Percentiles rank a stretch among this genome's conserved stretches.
phyloP scores from a whole-genome alignment of 345 rosid genomes.

The Angophora floribunda region DNA sequence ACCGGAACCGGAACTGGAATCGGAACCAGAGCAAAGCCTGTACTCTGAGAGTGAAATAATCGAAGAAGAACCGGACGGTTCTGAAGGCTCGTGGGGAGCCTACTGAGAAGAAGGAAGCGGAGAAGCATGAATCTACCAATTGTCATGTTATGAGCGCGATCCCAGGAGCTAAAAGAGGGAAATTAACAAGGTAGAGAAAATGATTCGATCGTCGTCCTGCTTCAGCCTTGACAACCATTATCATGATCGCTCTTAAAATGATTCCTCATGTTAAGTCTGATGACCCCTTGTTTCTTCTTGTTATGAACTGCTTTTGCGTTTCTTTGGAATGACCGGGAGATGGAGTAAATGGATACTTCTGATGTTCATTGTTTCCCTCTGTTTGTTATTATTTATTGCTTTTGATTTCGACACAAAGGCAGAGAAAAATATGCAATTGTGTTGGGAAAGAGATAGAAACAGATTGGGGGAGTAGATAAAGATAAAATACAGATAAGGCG shows the following conservation, averaged over 20 bases:
- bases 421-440: not conserved
- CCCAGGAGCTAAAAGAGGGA: not conserved
- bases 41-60: not conserved
- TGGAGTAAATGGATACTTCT: not conserved
- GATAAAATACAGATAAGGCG: not conserved
- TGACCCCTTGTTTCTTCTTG: not conserved
- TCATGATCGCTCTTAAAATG: not conserved
- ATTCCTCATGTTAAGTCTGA: not conserved
- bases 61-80: not conserved
- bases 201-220: not conserved
- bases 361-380: not conserved
- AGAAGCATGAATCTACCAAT: not conserved
- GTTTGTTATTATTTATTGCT: not conserved
- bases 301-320: not conserved
- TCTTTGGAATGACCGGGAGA: not conserved
- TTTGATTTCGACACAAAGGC: not conserved
- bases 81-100: not conserved
- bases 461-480: too few species aligned
- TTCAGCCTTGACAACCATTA: not conserved
- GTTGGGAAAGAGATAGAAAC: not conserved
- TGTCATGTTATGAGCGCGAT: not conserved
- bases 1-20: not conserved
- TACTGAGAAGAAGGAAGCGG: not conserved
- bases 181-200: not conserved
- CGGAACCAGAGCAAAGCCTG: not conserved